Evolutionary conservation across 1,284 basidiomycete species (phyloP), one percentile per base, ranked within the genome.

Genomic region (Sanguinoderma infundibulare): DNA sequence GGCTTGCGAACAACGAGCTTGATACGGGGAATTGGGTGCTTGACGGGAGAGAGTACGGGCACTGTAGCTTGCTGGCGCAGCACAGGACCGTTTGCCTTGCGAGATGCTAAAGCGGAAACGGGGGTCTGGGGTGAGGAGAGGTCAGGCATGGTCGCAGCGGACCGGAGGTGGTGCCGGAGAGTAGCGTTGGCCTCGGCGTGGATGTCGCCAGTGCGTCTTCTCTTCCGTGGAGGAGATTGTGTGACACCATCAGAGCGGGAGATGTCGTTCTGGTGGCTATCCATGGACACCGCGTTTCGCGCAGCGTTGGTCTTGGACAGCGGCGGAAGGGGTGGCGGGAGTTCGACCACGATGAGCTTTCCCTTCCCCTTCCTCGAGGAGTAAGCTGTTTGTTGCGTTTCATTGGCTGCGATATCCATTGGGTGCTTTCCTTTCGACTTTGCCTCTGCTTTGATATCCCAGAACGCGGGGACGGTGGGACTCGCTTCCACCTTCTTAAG

Each of bases 1-100:
- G 89, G 89, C 26, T 77, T 77, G 36, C 87, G 84, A n/a, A 91
- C 86, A 36, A 92, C 84, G 38, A 94, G 82, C 53, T 83, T 85
- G 53, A 92, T 77, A 53, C 91, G 86, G 69, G 84, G 88, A 53
- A 87, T 77, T 24, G 66, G 32, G 8, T 59, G 53, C 40, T 68
- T 67, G n/a, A 59, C 30, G 35, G 70, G 68, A 6, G 71, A 63
- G 67, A 75, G 34, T 67, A 72, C 49, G 1, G 52, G 59, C 2
- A 52, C 50, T 0, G 44, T 42, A 5, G 20, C 24, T 67, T 70
- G 15, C 64, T 65, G 58, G 72, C 71, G 1, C 36, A 26, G 14
- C 8, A 51, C 5, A 3, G 34, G 9, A 28, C 65, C 58, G 17
- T 65, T 57, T 10, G 65, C 30, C 0, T 24, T 6, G 8, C 22